Base-by-base conservation (phyloP, 257 asterid genomes). In the Solanum virginianum region DNA sequence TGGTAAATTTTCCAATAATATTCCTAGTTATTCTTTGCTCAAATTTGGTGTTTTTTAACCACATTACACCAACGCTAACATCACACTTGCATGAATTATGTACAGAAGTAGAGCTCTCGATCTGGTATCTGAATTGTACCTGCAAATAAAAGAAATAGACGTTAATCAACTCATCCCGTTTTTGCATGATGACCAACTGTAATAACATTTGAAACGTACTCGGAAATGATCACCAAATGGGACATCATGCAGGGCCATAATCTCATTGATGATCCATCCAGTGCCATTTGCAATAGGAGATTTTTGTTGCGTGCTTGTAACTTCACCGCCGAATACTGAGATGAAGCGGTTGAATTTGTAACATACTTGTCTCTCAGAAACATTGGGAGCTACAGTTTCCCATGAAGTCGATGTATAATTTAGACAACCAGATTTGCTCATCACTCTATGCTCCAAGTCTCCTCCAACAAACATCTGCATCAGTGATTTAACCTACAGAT, bases 311-410 rank as follows among this genome's bases (percentile, higher is more conserved):
- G 93, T 93, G 92, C 94, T 89, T 6, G 93, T 90, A 8, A 96
- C 98, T 86, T 93, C 98, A 29, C 95, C 98, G 29, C 97, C 98
- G 53, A 96, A 94, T 86, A 91, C 85, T 41, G 98, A 96, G 83
- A 96, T 79, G 41, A 86, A 90, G 1, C 93, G 94, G 84, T 90
- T 94, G 75, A 94, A 91, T 87, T 87, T 93, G 98, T 93, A 94
- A 72, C 90, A 92, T 17, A 90, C 77, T 3, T 86, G 91, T 68
- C 99, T 88, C 83, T 96, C 98, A 83, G 85, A 85, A 6, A 88
- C 85, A 12, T 84, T 91, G 2, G 92, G 70, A 26, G 87, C 82
- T 26, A 81, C 86, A 39, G 80, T 81, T 82, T 90, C 95, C 99
- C 98, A 96, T 11, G 92, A 12, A 53, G 94, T 92, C 8, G 97